Percentiles rank a stretch among this genome's conserved stretches.
phyloP scores from a whole-genome alignment of 495 filamentous ascomycete genomes.

The Aspergillus sclerotioniger region DNA sequence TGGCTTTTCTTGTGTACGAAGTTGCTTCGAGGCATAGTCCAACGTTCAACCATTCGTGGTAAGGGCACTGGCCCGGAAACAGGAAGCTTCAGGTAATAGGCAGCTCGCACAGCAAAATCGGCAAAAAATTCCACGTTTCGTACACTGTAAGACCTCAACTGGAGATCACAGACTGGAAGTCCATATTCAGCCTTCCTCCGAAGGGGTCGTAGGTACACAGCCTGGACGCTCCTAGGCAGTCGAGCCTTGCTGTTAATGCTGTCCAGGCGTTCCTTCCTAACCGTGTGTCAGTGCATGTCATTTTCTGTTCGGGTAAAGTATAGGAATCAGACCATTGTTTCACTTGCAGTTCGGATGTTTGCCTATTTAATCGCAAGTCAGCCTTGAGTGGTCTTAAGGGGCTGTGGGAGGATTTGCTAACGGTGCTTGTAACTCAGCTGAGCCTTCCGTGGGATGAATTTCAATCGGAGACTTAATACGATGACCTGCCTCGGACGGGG shows the following conservation, averaged over 20 bases:
- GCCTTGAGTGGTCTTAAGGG: neutral
- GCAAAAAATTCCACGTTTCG: slow-evolving; percentile 92
- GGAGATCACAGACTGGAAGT: slow-evolving; percentile 82
- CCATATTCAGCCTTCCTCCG: slow-evolving; percentile 70
- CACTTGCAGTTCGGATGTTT: neutral
- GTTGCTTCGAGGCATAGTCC: slow-evolving; percentile 87
- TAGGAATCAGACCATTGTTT: slow-evolving; percentile 18
- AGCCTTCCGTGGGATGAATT: neutral
- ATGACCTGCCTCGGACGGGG: slow-evolving; percentile 2
- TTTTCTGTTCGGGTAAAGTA: slow-evolving; percentile 2
- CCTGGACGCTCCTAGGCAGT: slow-evolving; percentile 74
- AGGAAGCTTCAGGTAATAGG: slow-evolving; percentile 88
- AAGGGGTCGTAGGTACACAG: slow-evolving; percentile 80
- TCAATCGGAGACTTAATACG: neutral
- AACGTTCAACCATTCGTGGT: slow-evolving; percentile 79
- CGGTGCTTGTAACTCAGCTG: neutral
- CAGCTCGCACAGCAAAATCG: slow-evolving; percentile 91
- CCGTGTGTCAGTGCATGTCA: slow-evolving; percentile 7
- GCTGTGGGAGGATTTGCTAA: neutral
- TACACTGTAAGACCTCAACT: slow-evolving; percentile 86
- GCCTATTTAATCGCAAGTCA: neutral
- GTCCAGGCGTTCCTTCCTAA: slow-evolving; percentile 40
- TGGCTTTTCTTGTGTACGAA: slow-evolving; percentile 97
- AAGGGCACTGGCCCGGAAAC: slow-evolving; percentile 87
- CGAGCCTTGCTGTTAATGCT: slow-evolving; percentile 44